These are phyloP conservation scores for Backusella mclennaniae DNA, from an alignment of 192 early-diverging fungal species.

Conservation along the genomic window DNA sequence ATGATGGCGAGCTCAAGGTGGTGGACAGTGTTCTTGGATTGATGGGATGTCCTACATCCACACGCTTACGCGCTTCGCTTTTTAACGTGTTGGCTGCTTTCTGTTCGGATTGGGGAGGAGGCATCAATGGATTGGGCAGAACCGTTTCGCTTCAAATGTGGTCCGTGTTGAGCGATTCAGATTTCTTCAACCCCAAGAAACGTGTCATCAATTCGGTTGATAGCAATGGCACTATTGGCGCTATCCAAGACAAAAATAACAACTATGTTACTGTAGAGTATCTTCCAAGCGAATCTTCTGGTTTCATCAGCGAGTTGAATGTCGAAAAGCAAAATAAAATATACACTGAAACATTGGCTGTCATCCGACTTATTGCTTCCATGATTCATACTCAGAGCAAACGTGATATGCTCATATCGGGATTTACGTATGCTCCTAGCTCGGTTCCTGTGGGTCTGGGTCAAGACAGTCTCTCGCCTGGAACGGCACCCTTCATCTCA, in stretches of 20 bases:
- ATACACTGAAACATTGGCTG: conserved; percentile 87
- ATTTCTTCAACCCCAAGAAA: conserved; percentile 58
- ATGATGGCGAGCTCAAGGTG: conserved; percentile 66
- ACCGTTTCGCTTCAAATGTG: conserved; percentile 76
- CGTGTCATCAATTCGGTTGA: conserved; percentile 11
- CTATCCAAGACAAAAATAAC: background rate
- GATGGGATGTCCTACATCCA: conserved; percentile 73
- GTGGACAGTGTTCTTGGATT: conserved; percentile 75
- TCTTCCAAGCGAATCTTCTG: conserved; percentile 51
- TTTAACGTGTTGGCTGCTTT: conserved; percentile 83
- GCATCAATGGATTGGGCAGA: conserved; percentile 36
- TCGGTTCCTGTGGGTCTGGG: conserved; percentile 69
- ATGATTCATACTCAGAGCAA: conserved; percentile 64
- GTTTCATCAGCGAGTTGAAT: conserved; percentile 82
- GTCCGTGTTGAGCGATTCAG: conserved; percentile 71
- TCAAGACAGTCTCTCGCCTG: conserved; percentile 62
- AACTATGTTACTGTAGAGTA: background rate
- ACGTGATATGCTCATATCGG: conserved; percentile 19
- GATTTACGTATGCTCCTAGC: conserved; percentile 34
- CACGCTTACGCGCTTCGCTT: conserved; percentile 80
- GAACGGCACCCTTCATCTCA: conserved; percentile 74
- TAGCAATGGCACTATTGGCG: conserved; percentile 17
- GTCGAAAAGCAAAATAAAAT: conserved; percentile 55
- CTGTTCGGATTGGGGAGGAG: conserved; percentile 53
- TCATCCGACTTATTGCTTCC: conserved; percentile 68